A percentile compares a stretch with the other conserved stretches of the same genome.
These are phyloP conservation scores for Telfairia occidentalis DNA, from an alignment of 331 rosid species.

Conservation along the genomic window DNA sequence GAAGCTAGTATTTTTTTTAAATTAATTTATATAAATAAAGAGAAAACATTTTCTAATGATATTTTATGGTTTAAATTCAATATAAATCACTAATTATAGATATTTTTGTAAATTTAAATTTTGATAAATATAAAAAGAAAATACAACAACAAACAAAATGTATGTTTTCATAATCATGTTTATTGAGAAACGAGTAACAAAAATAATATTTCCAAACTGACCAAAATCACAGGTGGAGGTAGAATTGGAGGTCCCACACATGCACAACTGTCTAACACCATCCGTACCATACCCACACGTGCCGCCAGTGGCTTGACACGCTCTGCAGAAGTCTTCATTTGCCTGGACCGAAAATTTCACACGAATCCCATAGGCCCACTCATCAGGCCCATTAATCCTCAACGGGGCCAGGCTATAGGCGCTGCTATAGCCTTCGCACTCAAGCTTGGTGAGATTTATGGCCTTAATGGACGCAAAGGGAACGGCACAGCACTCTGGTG, in stretches of 20 bases:
- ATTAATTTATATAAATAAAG: too few relatives aligned
- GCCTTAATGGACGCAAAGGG: slow-evolving; percentile 63
- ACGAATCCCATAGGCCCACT: slow-evolving; percentile 81
- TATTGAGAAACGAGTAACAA: too few relatives aligned
- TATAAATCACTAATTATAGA: too few relatives aligned
- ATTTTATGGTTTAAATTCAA: too few relatives aligned
- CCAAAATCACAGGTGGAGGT: slow-evolving; percentile 84
- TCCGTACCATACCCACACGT: slow-evolving; percentile 70
- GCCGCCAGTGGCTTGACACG: slow-evolving; percentile 87
- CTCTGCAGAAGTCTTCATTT: slow-evolving; percentile 56
- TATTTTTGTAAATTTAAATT: too few relatives aligned
- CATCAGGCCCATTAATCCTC: slow-evolving; percentile 55
- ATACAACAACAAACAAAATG: too few relatives aligned
- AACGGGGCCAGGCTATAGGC: slow-evolving; percentile 77
- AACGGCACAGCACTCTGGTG: slow-evolving; percentile 72
- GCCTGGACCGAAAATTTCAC: slow-evolving; percentile 71
- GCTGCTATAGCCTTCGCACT: slow-evolving; percentile 85
- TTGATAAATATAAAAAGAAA: too few relatives aligned
- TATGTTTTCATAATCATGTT: too few relatives aligned
- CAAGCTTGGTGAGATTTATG: slow-evolving; percentile 56
- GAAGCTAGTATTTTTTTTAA: too few relatives aligned
- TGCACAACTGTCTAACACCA: slow-evolving; percentile 58
- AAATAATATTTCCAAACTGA: not conserved
- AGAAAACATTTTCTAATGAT: too few relatives aligned
- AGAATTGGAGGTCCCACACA: slow-evolving; percentile 66